Base-by-base conservation (phyloP, 2,329 filamentous ascomycete species). In the Trichoderma gracile region DNA sequence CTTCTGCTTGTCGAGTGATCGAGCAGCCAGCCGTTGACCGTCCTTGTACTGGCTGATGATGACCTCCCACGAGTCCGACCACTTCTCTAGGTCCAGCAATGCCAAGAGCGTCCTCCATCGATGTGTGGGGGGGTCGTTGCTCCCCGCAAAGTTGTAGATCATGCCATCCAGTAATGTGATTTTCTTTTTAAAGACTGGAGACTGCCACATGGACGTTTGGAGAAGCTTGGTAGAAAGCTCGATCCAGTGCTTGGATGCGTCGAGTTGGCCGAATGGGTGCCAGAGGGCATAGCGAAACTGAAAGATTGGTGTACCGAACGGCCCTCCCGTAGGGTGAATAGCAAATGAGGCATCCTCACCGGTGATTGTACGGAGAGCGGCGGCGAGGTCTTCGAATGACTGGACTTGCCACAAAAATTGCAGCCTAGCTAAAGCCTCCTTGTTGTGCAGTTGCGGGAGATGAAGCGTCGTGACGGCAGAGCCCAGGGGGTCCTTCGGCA, bases 231-330 rank as follows among this genome's bases (percentile, higher is more conserved):
- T 3, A 19, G 53, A 58, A 3, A 68, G 56, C 42, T 55, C 54
- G 43, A 62, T 55, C 65, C 65, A 67, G 46, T 50, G 59, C 19
- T 59, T 23, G 21, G 58, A 64, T 12, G 23, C 65, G 43, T 68
- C 65, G 9, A 67, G 47, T 10, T 61, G 6, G 46, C 23, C 21
- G 49, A 66, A 68, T 6, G 67, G 67, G n/a, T 68, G 67, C 67
- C 67, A 68, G 10, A 56, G 56, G 23, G 59, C 60, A 21, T 68
- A 68, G 7, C 63, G 65, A 17, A 68, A 67, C 30, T 59, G 60
- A 49, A 59, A 59, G 12, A 40, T 45, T 7, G 63, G 43, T 3
- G 21, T 21, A 7, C 46, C 21, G 9, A 14, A 30, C 3, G 42
- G 19, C 2, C 30, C 25, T 38, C 25, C 33, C 14, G 17, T 17